Base-by-base conservation (phyloP, 2,329 filamentous ascomycete genomes). In the Penicillium sp. region DNA sequence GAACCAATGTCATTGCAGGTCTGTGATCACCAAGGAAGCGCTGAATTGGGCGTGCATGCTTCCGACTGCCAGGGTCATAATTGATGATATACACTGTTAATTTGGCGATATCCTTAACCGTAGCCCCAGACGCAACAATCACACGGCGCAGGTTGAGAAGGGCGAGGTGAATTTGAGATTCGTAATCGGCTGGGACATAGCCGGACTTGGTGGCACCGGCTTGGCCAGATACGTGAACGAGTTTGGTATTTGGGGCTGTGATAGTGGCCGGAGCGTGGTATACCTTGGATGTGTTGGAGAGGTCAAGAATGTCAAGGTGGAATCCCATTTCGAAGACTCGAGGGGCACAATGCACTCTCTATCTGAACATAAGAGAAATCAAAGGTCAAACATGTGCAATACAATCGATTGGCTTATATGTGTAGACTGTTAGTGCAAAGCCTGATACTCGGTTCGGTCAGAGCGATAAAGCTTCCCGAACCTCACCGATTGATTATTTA, bases 31-130 rank as follows among this genome's bases (percentile, higher is more conserved):
- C 62, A 3, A 65, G 52, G 5, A 61, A 67, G 7, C 43, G 24
- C 39, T 77, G 69, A 8, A 80, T 56, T 49, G 70, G 74, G 7
- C 68, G 68, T 0, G 69, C 63, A 58, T 80, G 79, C 24, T 68
- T 67, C 5, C 75, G 69, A 2, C 72, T 63, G 4, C 59, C 53
- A 0, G 74, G 65, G 50, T 78, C 70, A 56, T 80, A 80, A 60
- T 77, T 65, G 55, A 81, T 78, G 43, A 81, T 77, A 27, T 74
- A 79, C 19, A 79, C 57, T 0, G 68, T 78, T 10, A 80, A 62
- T 57, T 79, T 79, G 13, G 70, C 67, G 22, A 80, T 75, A 55
- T 80, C 69, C 5, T 63, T 60, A 13, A 76, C 60, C 1, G 61
- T 59, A 5, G 76, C 70, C 0, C 76, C 75, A 1, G 74, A 71